Conservation (phyloP, 1,284 basidiomycete genomes). For the Austroboletus novae-zelandiae region DNA sequence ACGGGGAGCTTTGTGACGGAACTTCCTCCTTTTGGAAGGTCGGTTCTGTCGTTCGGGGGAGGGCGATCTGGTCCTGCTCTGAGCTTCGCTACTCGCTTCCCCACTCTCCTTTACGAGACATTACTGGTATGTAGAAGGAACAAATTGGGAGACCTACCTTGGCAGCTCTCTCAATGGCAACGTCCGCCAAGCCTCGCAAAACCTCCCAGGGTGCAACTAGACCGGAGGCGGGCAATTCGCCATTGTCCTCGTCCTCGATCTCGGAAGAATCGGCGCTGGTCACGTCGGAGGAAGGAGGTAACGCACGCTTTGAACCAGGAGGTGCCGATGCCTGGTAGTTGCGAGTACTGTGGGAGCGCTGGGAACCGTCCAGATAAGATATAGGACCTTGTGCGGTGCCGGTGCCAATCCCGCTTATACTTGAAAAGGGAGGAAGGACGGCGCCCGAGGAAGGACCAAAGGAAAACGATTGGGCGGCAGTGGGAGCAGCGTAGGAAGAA, state of each 20-base stretch:
- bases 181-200: slow-evolving; percentile 73
- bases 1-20: slow-evolving; percentile 52
- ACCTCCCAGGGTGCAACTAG: slow-evolving; percentile 84
- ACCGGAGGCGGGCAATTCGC: slow-evolving; percentile 76
- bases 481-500: slow-evolving; percentile 23
- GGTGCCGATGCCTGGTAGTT: slow-evolving; percentile 36
- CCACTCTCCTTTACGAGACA: slow-evolving; percentile 60
- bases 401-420: slow-evolving; percentile 57
- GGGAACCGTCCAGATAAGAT: slow-evolving; percentile 48
- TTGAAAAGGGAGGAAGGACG: slow-evolving; percentile 69
- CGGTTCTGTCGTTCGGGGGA: slow-evolving; percentile 64
- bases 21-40: slow-evolving; percentile 70
- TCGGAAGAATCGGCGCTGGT: slow-evolving; percentile 78
- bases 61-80: slow-evolving; percentile 68
- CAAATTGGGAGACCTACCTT: slow-evolving; percentile 47
- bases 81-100: slow-evolving; percentile 63
- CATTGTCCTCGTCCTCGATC: slow-evolving; percentile 66
- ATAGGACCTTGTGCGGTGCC: slow-evolving; percentile 51
- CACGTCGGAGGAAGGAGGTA: slow-evolving; percentile 58
- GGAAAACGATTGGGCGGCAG: slow-evolving; percentile 17
- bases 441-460: slow-evolving; percentile 40
- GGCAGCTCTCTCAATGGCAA: slow-evolving; percentile 71
- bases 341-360: slow-evolving; percentile 37
- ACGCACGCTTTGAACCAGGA: slow-evolving; percentile 55
- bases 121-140: neutral